Conservation (phyloP, 805 yeast species). For the Pichia nanzhaoensis region DNA sequence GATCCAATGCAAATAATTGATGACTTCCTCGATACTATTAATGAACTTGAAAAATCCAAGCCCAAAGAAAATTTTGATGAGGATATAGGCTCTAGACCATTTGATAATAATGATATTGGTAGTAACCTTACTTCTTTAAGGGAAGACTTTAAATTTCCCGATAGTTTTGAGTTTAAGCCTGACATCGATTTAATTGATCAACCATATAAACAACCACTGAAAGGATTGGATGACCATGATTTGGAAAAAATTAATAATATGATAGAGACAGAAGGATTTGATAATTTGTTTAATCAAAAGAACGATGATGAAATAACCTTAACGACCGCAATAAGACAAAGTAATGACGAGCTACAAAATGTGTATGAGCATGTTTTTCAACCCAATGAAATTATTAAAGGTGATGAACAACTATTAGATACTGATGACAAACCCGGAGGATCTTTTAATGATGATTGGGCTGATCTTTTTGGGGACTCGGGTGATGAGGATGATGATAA, state of each 20-base stretch:
- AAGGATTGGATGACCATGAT: neutral
- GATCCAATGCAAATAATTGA: slow-evolving; percentile 26
- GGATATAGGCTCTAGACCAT: neutral
- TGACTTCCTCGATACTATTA: slow-evolving; percentile 23
- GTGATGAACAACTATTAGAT: neutral
- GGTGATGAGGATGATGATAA: slow-evolving; percentile 8
- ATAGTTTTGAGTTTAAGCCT: slow-evolving; percentile 7
- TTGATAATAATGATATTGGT: neutral
- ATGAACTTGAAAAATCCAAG: slow-evolving; percentile 13
- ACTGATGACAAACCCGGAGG: slow-evolving; percentile 5
- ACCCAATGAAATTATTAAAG: neutral
- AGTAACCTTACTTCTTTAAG: neutral
- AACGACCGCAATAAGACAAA: neutral
- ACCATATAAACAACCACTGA: slow-evolving; percentile 3
- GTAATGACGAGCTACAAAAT: slow-evolving; percentile 2
- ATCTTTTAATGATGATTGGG: slow-evolving; percentile 23
- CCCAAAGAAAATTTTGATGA: slow-evolving; percentile 2
- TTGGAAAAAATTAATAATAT: slow-evolving; percentile 1
- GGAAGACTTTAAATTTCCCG: slow-evolving; percentile 10
- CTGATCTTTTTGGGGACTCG: slow-evolving; percentile 24
- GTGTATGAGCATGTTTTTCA: neutral
- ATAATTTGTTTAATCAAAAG: slow-evolving; percentile 4
- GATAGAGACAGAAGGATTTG: slow-evolving; percentile 4
- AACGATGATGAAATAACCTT: neutral
- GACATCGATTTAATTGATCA: slow-evolving; percentile 8